Percentiles rank a stretch among this genome's conserved stretches.
phyloP scores from a whole-genome alignment of 768 basidiomycete species.

The Mycena alexandri region DNA sequence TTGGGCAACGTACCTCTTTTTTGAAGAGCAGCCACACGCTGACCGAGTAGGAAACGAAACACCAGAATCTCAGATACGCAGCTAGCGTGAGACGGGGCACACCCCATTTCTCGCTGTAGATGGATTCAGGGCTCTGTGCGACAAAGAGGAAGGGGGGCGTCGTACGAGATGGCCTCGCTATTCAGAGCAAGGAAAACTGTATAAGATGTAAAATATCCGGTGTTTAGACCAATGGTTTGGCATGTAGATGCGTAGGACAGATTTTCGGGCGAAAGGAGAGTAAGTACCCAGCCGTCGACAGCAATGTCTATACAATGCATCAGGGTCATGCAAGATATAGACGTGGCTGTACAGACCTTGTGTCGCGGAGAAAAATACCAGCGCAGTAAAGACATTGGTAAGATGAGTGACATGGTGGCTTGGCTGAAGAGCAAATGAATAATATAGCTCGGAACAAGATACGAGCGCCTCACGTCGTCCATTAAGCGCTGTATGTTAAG shows the following conservation, averaged over 20 bases:
- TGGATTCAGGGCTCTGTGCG: background rate
- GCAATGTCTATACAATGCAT: slow-evolving; percentile 80
- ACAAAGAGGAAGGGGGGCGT: too few species aligned
- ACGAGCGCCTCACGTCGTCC: slow-evolving; percentile 68
- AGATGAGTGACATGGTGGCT: slow-evolving; percentile 81
- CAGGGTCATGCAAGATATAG: slow-evolving; percentile 23
- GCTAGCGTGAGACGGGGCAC: slow-evolving; percentile 77
- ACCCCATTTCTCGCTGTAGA: slow-evolving; percentile 76
- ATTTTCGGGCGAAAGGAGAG: slow-evolving; percentile 91
- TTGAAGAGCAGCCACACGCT: slow-evolving; percentile 94
- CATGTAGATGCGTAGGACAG: slow-evolving; percentile 97
- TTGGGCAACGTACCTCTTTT: slow-evolving; percentile 74
- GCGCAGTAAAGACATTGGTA: slow-evolving; percentile 86
- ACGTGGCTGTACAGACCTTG: slow-evolving; percentile 74
- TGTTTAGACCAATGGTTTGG: slow-evolving; percentile 96
- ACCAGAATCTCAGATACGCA: slow-evolving; percentile 92
- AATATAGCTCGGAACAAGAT: slow-evolving; percentile 9
- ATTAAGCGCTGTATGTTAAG: slow-evolving; percentile 80
- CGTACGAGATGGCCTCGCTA: slow-evolving; percentile 89
- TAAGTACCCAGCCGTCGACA: slow-evolving; percentile 92
- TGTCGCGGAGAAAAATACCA: slow-evolving; percentile 96
- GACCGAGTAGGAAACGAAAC: slow-evolving; percentile 81
- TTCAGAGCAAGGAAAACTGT: slow-evolving; percentile 98
- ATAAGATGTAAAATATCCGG: slow-evolving; percentile 95
- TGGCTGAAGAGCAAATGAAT: slow-evolving; percentile 65